Base-by-base conservation (phyloP, 148 eudicot genomes). In the Silene uniflora region DNA sequence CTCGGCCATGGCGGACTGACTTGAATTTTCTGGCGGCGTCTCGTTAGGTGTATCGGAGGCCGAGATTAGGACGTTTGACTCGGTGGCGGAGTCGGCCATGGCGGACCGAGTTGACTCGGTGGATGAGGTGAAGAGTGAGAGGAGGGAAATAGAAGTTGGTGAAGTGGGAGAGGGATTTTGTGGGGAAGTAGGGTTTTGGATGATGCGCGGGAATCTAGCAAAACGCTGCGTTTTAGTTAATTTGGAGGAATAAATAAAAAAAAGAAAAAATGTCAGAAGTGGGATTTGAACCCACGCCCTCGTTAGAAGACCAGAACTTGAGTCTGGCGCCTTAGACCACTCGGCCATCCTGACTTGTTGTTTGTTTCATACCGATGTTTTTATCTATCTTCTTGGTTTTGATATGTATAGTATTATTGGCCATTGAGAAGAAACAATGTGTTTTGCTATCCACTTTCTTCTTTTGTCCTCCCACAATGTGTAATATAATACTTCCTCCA, bases 241-340 rank as follows among this genome's bases (percentile, higher is more conserved):
- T 35, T 35, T 2, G 3, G n/a, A 7, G 7, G 10, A 35, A 67
- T 6, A 32, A 63, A 16, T n/a, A 39, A 58, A 16, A 67, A 35
- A 1, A 16, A 0, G 5, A 17, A 55, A 39, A 35, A 58, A 23
- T 81, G 83, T 81, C 83, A 81, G 80, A 81, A 81, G 80, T 76
- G 80, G 83, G 80, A 73, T 81, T 81, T 76, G 80, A 81, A 77
- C 83, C 83, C 83, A 76, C 83, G 83, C 83, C 83, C 83, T 81
- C 83, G 21, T 46, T 0, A 66, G 79, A 77, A 62, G 83, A 81
- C 83, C 75, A 80, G 82, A 80, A 80, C 82, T 80, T 80, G 82
- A 80, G 82, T 80, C 78, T 80, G 82, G 82, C 78, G 78, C 82
- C 82, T 80, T 80, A 80, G 82, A 80, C 82, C 82, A 80, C 82